phyloP scores from a whole-genome alignment of 2,329 filamentous ascomycete species.

The Cercospora zeina region DNA sequence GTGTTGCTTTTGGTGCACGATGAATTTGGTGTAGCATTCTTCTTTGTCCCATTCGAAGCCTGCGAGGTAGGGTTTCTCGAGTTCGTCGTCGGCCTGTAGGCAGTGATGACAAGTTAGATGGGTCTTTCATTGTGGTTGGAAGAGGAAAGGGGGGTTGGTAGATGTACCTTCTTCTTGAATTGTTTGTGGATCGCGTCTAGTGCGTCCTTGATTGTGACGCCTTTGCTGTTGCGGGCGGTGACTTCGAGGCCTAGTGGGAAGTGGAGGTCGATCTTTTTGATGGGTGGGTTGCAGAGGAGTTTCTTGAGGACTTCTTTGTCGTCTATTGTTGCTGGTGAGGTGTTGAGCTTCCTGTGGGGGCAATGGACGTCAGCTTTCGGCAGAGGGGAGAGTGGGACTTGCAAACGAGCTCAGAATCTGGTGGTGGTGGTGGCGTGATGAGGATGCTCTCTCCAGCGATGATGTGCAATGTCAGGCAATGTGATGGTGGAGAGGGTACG shows the following conservation, averaged over 20 bases:
- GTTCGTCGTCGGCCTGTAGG: conserved; percentile 79
- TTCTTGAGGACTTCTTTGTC: conserved; percentile 84
- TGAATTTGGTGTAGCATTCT: conserved; percentile 81
- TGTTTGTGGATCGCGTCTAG: conserved; percentile 93
- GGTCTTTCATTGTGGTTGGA: too few relatives aligned
- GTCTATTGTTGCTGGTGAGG: conserved; percentile 72
- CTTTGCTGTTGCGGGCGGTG: conserved; percentile 85
- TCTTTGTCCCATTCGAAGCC: conserved; percentile 97
- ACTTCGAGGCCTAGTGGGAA: conserved; percentile 87
- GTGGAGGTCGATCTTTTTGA: conserved; percentile 93
- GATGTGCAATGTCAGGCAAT: neutral
- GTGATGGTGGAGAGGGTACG: conserved; percentile 38
- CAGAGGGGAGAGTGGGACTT: neutral
- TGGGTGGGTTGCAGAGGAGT: conserved; percentile 72
- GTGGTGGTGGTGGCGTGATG: neutral
- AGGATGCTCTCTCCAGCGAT: neutral
- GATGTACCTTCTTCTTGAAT: conserved; percentile 87
- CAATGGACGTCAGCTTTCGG: conserved; percentile 10
- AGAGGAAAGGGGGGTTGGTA: neutral
- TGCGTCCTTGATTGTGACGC: conserved; percentile 96
- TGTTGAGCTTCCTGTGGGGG: conserved; percentile 84
- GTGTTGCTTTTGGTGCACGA: conserved; percentile 81
- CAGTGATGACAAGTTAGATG: too few relatives aligned
- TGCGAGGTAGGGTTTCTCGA: conserved; percentile 81
- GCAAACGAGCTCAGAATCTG: neutral